Conservation (phyloP, 2,329 filamentous ascomycete genomes). For the Verticillium zaregamsianum region DNA sequence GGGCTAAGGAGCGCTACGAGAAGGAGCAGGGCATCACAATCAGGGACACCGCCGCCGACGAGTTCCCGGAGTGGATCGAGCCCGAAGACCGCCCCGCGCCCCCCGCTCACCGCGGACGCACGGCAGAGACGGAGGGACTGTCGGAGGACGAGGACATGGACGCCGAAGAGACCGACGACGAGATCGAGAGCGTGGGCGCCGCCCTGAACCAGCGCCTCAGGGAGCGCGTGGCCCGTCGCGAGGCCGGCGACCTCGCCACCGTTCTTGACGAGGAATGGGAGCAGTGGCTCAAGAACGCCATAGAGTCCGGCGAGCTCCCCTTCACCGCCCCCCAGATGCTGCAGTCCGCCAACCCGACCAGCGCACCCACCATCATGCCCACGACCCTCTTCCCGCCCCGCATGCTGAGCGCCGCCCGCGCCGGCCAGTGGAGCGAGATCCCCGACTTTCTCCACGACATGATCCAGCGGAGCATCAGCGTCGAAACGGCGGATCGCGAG, state of each 20-base stretch:
- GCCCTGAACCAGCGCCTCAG: conserved; percentile 61
- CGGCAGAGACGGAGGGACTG: conserved; percentile 6
- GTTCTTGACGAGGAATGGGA: conserved; percentile 70
- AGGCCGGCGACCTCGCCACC: conserved; percentile 53
- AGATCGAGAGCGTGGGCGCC: conserved; percentile 55
- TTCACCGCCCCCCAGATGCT: conserved; percentile 40
- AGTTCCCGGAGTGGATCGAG: conserved; percentile 59
- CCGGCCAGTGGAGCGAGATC: conserved; percentile 54
- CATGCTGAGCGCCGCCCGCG: conserved; percentile 51
- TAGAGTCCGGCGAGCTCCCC: conserved; percentile 56
- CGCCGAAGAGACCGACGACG: conserved; percentile 33
- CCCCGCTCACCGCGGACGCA: conserved; percentile 2
- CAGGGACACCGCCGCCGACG: conserved; percentile 66
- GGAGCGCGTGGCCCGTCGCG: conserved; percentile 58
- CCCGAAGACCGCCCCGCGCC: conserved; percentile 22
- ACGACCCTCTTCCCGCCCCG: conserved; percentile 42
- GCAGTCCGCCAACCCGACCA: conserved; percentile 28
- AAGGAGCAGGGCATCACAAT: conserved; percentile 68
- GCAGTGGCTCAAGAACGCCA: conserved; percentile 68
- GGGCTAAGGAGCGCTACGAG: conserved; percentile 79
- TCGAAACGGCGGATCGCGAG: conserved; percentile 5
- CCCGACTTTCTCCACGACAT: conserved; percentile 51
- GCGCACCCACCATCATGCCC: conserved; percentile 20
- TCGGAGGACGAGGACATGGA: conserved; percentile 25
- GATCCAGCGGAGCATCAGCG: conserved; percentile 43